phyloP scores from a whole-genome alignment of 768 basidiomycete genomes.

The Rhizopogon rudus region DNA sequence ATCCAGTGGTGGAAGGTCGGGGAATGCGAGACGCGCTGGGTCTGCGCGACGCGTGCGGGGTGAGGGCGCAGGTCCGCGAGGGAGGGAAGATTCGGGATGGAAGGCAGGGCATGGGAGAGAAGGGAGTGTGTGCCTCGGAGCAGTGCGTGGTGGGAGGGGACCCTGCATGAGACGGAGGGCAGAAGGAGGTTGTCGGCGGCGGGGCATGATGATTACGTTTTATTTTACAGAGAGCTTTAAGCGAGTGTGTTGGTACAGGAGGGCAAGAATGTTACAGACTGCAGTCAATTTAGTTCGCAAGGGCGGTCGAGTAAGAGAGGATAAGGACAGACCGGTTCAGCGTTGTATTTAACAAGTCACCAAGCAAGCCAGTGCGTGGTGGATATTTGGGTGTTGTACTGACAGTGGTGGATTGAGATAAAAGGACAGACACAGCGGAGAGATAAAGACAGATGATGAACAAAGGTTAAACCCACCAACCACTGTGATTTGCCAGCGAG shows the following conservation, averaged over 20 bases:
- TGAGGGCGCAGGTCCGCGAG: slow-evolving; percentile 14
- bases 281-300: not conserved
- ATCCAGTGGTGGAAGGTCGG: slow-evolving; percentile 21
- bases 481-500: not conserved
- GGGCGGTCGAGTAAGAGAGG: not conserved
- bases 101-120: slow-evolving; percentile 56
- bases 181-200: slow-evolving; percentile 57
- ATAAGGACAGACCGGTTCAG: not conserved
- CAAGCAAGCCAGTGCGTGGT: not conserved
- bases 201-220: slow-evolving; percentile 42
- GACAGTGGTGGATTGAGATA: not conserved
- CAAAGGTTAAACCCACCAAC: not conserved
- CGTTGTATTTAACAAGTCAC: not conserved
- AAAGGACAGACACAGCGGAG: not conserved
- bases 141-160: slow-evolving; percentile 55
- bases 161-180: slow-evolving; percentile 58
- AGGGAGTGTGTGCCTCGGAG: slow-evolving; percentile 63
- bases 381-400: not conserved
- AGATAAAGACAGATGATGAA: not conserved
- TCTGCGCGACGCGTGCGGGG: slow-evolving; percentile 11
- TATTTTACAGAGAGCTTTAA: not conserved
- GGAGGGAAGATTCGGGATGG: slow-evolving; percentile 26
- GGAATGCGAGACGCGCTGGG: slow-evolving; percentile 5
- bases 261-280: not conserved
- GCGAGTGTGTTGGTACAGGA: not conserved